These are phyloP conservation scores for Fagopyrum homotropicum DNA, from an alignment of 148 eudicot genomes.

Conservation along the genomic window DNA sequence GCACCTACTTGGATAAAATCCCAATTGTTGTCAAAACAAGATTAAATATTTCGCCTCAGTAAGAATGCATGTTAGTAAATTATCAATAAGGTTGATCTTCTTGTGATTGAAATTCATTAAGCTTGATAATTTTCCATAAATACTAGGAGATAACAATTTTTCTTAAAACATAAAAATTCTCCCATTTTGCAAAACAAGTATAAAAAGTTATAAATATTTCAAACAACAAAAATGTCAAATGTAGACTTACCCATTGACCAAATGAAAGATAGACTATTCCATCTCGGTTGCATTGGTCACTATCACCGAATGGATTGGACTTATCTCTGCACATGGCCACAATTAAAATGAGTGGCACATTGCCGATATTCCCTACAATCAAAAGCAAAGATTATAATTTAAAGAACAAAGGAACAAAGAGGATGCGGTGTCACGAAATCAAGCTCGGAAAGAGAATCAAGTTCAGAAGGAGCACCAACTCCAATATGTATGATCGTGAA, in stretches of 20 bases:
- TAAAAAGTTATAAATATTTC: neutral
- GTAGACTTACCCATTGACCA: conserved; percentile 83
- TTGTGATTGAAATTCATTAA: neutral
- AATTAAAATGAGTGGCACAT: conserved; percentile 90
- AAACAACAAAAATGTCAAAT: neutral
- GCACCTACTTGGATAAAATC: too few species aligned
- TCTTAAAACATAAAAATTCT: neutral
- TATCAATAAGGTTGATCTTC: neutral
- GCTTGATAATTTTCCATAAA: neutral
- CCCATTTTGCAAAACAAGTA: neutral
- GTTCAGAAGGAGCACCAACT: conserved; percentile 44
- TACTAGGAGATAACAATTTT: neutral
- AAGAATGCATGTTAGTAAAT: neutral
- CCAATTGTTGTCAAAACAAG: neutral
- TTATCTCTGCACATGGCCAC: conserved; percentile 90
- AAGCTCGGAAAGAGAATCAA: neutral
- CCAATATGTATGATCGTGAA: conserved; percentile 88
- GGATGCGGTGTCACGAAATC: neutral
- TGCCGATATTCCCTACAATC: conserved; percentile 88
- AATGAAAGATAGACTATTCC: conserved; percentile 95
- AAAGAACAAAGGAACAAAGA: neutral
- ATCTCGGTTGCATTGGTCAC: conserved; percentile 80
- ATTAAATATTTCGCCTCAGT: neutral
- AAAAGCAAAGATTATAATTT: neutral
- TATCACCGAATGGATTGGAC: conserved; percentile 80